Evolutionary conservation across 2,329 filamentous ascomycete species (phyloP).

Genomic region (Sporothrix variecibatus): DNA sequence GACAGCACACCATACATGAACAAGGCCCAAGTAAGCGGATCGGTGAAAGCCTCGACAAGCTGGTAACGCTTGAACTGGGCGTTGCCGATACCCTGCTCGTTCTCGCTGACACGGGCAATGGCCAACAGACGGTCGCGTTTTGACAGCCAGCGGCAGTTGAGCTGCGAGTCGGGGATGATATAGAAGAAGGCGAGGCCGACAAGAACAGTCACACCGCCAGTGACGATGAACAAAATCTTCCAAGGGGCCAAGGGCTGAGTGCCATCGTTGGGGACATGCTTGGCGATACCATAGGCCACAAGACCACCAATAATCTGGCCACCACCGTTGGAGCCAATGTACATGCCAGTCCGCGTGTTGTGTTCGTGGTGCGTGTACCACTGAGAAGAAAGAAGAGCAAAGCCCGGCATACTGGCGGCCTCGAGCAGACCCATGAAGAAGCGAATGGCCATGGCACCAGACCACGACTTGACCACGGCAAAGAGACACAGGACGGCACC

Average conservation of each 20-base stretch:
- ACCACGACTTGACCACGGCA: constrained; percentile 61
- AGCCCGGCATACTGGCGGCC: constrained; percentile 59
- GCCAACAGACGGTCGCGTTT: constrained; percentile 60
- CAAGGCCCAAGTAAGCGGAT: constrained; percentile 44
- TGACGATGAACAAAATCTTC: constrained; percentile 63
- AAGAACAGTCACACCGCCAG: constrained; percentile 52
- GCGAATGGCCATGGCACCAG: constrained; percentile 63
- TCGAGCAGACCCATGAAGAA: constrained; percentile 71
- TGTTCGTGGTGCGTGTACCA: constrained; percentile 3
- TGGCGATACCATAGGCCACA: neutral
- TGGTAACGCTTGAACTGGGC: constrained; percentile 68
- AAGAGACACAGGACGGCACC: constrained; percentile 59
- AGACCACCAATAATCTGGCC: neutral
- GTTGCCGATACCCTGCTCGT: constrained; percentile 67
- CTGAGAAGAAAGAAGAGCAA: neutral
- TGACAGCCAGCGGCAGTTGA: constrained; percentile 51
- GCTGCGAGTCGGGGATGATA: constrained; percentile 48
- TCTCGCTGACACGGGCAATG: constrained; percentile 57
- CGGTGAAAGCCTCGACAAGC: constrained; percentile 45
- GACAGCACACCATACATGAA: constrained; percentile 40
- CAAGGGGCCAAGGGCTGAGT: constrained; percentile 41
- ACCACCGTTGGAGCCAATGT: neutral
- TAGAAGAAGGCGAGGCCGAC: constrained; percentile 53
- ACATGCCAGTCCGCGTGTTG: neutral
- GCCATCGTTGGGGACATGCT: neutral